Percentiles rank a stretch among this genome's conserved stretches.
These are phyloP conservation scores for Eutrema yunnanense DNA, from an alignment of 345 rosid genomes.

Conservation along the genomic window DNA sequence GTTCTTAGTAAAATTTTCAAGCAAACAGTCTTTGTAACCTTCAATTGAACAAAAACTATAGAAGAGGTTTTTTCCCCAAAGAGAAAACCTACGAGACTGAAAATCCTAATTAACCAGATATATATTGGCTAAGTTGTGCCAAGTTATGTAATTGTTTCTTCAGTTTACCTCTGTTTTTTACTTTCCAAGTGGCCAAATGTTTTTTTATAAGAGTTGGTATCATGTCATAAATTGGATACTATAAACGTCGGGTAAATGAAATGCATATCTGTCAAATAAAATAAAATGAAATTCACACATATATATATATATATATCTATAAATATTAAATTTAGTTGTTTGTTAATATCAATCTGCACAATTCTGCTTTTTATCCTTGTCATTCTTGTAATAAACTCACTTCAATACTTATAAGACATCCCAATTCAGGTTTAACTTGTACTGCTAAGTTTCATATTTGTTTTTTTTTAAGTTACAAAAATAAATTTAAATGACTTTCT, in stretches of 20 bases:
- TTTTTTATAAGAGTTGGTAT: slow-evolving; percentile 1
- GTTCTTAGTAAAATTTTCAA: background rate
- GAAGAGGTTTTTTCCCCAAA: too few species aligned
- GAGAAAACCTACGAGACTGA: too few species aligned
- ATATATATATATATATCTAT: background rate
- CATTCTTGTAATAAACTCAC: background rate
- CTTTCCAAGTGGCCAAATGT: background rate
- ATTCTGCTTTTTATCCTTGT: slow-evolving; percentile 8
- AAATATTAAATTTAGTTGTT: background rate
- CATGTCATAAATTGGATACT: slow-evolving; percentile 4
- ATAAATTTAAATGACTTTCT: too few species aligned
- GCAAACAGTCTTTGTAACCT: background rate
- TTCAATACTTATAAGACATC: background rate
- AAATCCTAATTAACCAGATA: too few species aligned
- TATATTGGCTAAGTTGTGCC: background rate
- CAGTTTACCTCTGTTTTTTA: background rate
- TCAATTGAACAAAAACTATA: background rate
- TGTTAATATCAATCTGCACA: background rate
- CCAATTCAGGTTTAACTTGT: slow-evolving; percentile 2
- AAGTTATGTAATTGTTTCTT: background rate
- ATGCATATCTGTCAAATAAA: too few species aligned
- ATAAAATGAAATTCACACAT: background rate
- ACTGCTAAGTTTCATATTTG: background rate
- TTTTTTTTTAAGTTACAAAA: background rate
- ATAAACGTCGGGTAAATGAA: slow-evolving; percentile 14